Evolutionary conservation across 345 rosid species (phyloP).

Genomic region (Acer negundo): DNA sequence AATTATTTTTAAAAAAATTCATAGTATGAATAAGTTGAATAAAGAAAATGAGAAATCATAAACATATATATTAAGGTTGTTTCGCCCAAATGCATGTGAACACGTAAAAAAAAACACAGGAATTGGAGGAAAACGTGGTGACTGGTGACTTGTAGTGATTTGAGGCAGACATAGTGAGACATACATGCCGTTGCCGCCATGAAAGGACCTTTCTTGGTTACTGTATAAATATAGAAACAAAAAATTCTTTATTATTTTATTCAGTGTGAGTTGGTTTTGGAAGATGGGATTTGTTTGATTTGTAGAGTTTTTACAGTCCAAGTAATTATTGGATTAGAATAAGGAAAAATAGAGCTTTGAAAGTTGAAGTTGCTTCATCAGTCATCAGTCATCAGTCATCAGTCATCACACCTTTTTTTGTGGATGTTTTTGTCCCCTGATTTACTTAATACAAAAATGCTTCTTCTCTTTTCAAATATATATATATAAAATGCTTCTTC

Average conservation of each 20-base stretch:
- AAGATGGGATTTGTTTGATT: neutral
- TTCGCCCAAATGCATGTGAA: neutral
- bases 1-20: too few species aligned
- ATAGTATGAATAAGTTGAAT: too few species aligned
- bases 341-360: neutral
- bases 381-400: too few species aligned
- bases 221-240: neutral
- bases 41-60: too few species aligned
- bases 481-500: neutral
- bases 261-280: neutral
- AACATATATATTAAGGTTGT: too few species aligned
- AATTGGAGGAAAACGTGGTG: neutral
- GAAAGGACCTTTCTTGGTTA: neutral
- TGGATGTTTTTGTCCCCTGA: neutral
- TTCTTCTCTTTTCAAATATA: too few species aligned
- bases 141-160: neutral
- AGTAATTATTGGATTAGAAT: neutral
- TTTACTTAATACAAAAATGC: neutral
- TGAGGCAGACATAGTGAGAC: neutral
- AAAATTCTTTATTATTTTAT: neutral
- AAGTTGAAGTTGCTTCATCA: neutral
- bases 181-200: constrained; percentile 14
- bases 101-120: too few species aligned
- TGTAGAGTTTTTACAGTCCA: neutral
- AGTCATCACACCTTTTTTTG: neutral